Conservation (phyloP, 495 filamentous ascomycete species). For the Jackrogersella multiformis region DNA sequence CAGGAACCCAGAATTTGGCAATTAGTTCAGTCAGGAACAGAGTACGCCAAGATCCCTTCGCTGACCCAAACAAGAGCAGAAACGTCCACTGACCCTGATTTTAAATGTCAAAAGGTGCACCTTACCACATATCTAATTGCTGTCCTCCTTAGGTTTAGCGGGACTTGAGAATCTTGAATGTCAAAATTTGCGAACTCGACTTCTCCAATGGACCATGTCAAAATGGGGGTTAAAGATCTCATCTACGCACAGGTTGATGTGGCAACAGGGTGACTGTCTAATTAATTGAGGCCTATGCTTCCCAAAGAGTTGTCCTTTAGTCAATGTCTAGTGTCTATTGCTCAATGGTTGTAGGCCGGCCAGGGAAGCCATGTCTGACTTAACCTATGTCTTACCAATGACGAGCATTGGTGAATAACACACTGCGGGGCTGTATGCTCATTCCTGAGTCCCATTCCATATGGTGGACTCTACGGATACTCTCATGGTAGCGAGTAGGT, state of each 20-base stretch:
- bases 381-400: slow-evolving; percentile 27
- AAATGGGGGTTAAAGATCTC: background rate
- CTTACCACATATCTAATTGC: slow-evolving; percentile 2
- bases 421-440: slow-evolving; percentile 34
- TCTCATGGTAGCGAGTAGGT: slow-evolving; percentile 12
- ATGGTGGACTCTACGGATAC: slow-evolving; percentile 15
- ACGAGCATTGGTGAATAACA: slow-evolving; percentile 31
- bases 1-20: slow-evolving; percentile 19
- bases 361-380: slow-evolving; percentile 29
- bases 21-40: slow-evolving; percentile 32
- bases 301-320: background rate
- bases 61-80: slow-evolving; percentile 10
- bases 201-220: background rate
- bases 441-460: slow-evolving; percentile 39
- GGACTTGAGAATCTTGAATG: slow-evolving; percentile 5
- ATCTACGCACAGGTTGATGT: background rate
- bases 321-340: slow-evolving; percentile 43
- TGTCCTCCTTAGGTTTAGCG: background rate
- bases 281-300: background rate
- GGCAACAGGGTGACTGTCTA: background rate
- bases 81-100: slow-evolving; percentile 9
- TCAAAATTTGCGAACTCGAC: background rate
- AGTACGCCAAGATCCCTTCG: slow-evolving; percentile 34
- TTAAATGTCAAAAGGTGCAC: slow-evolving; percentile 2
- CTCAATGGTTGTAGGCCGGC: slow-evolving; percentile 28